Percentiles rank a stretch among this genome's conserved stretches.
Evolutionary conservation across 2,329 filamentous ascomycete genomes (phyloP).

Genomic region (Cladobotryum mycophilum): DNA sequence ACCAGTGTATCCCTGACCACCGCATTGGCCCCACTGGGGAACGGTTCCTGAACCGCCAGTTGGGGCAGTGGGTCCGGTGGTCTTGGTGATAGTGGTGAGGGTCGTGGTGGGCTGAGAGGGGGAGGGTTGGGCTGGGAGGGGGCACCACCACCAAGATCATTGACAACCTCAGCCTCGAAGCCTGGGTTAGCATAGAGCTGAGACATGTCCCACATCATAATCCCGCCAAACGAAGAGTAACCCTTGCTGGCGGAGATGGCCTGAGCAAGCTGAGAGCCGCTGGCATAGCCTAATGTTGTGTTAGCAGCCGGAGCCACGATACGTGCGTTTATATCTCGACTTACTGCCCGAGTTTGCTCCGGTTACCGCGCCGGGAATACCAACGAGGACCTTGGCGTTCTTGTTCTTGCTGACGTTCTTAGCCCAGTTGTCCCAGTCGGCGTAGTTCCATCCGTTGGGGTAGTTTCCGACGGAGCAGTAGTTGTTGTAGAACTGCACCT

Average conservation of each 20-base stretch:
- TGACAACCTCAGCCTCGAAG: constrained; percentile 43
- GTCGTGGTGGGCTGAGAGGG: neutral
- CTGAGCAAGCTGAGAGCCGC: constrained; percentile 36
- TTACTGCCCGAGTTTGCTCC: constrained; percentile 41
- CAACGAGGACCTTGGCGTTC: constrained; percentile 55
- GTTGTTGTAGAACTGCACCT: constrained; percentile 66
- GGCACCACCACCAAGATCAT: constrained; percentile 21
- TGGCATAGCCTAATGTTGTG: constrained; percentile 33
- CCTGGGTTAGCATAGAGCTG: constrained; percentile 52
- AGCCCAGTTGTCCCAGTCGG: constrained; percentile 62
- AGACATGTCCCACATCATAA: constrained; percentile 64
- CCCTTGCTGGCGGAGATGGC: constrained; percentile 48
- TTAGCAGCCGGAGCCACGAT: too few species aligned
- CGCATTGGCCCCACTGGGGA: constrained; percentile 21
- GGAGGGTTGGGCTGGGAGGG: neutral
- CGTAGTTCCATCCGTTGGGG: constrained; percentile 50
- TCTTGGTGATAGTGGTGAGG: neutral
- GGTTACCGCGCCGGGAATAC: constrained; percentile 49
- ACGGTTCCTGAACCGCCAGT: constrained; percentile 5
- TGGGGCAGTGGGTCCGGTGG: constrained; percentile 7
- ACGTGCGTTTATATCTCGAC: too few species aligned
- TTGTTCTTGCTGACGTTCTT: constrained; percentile 48
- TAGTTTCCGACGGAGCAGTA: constrained; percentile 48
- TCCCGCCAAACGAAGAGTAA: constrained; percentile 57
- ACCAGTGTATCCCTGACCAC: constrained; percentile 17